Base-by-base conservation (phyloP, 352 stramenopile species). In the Phytophthora uliginosa region DNA sequence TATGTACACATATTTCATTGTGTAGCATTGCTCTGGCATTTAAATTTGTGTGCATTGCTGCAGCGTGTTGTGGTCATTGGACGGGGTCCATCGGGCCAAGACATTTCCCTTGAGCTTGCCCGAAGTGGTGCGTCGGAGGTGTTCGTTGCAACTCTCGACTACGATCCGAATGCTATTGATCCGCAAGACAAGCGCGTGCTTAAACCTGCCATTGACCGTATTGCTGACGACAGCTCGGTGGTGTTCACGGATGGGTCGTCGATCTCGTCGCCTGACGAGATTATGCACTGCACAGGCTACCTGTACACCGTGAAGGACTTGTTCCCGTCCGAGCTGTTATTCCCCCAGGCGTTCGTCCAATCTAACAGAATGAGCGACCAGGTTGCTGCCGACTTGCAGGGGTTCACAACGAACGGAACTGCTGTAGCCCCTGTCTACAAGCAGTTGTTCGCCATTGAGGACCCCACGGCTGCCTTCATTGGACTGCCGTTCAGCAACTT, bases 231-330 rank as follows among this genome's bases (percentile, higher is more conserved):
- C 60, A 83, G 87, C 17, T 71, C 58, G 0, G 63, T 95, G 20
- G 71, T 84, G 28, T 94, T 94, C 63, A 78, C 66, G 20, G 86
- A 95, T 63, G 80, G 78, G 0, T 85, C 84, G n/a, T 71, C 59
- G 10, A 76, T 90, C 40, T 65, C 40, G 26, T 67, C 85, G 0
- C 79, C 82, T 20, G 84, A 95, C 59, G 88, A 93, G 71, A 79
- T 95, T 63, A 94, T 95, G 78, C 85, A 86, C 61, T 93, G 85
- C 72, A 94, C 86, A 3, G 88, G 88, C 12, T 95, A 95, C 57
- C 56, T 85, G 57, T 95, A 95, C 70, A 78, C 82, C 0, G 79
- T 83, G 26, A 88, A 81, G 38, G 69, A 87, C 7, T 58, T 95
- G 18, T 67, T 88, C 0, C 86, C 84, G 6, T 58, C 62, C 0